phyloP scores from a whole-genome alignment of 306 rosid genomes.

The Echinosophora koreensis region DNA sequence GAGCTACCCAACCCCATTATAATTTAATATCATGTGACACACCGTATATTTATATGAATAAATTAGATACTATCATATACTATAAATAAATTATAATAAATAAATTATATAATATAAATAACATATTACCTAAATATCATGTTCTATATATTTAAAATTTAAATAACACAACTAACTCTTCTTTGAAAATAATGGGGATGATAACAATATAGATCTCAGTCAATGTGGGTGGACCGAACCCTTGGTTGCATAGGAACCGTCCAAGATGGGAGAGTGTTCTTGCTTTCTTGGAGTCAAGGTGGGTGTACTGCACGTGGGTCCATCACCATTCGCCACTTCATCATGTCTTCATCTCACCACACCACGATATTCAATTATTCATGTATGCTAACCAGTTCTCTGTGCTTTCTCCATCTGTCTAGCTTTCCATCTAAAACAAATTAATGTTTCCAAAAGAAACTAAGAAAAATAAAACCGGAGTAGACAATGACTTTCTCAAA shows the following conservation, averaged over 20 bases:
- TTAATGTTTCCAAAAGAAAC: background rate
- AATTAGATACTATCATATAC: no score
- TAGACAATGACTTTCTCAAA: background rate
- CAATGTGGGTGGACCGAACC: conserved; percentile 52
- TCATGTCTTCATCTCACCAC: background rate
- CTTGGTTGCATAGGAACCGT: conserved; percentile 15
- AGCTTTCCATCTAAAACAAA: conserved; percentile 15
- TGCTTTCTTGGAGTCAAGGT: conserved; percentile 40
- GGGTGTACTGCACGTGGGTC: conserved; percentile 54
- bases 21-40: no score
- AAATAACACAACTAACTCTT: no score
- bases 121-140: no score
- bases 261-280: conserved; percentile 23
- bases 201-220: conserved; percentile 10
- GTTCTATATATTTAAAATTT: no score
- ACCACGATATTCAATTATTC: conserved; percentile 20
- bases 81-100: no score
- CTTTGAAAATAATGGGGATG: background rate
- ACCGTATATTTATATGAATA: no score
- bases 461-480: background rate
- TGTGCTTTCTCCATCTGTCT: conserved; percentile 28
- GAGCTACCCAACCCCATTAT: no score
- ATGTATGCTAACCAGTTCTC: background rate
- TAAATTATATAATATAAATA: no score
- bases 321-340: conserved; percentile 41